These are phyloP conservation scores for Ascochyta rabiei DNA, from an alignment of 2,329 filamentous ascomycete genomes.

Conservation along the genomic window DNA sequence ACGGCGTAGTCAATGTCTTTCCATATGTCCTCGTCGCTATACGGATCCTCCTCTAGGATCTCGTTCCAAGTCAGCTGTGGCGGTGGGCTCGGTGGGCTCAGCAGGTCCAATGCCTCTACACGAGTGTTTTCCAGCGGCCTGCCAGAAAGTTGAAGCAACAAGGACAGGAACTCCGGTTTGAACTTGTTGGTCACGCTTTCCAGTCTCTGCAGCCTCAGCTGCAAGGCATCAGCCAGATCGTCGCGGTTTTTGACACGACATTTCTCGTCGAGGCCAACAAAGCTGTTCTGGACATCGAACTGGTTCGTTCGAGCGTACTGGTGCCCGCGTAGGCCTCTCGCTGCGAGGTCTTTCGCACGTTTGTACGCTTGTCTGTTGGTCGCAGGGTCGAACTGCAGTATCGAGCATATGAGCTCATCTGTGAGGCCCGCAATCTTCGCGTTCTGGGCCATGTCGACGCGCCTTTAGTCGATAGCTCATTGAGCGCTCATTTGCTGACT, in stretches of 20 bases:
- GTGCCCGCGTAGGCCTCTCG: slow-evolving; percentile 48
- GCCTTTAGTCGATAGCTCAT: neutral
- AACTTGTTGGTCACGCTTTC: slow-evolving; percentile 63
- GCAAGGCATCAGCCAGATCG: slow-evolving; percentile 73
- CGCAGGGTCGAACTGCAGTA: slow-evolving; percentile 58
- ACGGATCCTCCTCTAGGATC: slow-evolving; percentile 76
- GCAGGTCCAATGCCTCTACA: slow-evolving; percentile 65
- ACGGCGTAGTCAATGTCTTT: slow-evolving; percentile 68
- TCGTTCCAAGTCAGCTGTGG: slow-evolving; percentile 76
- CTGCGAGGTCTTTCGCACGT: slow-evolving; percentile 48
- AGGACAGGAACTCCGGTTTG: slow-evolving; percentile 78
- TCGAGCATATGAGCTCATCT: slow-evolving; percentile 71
- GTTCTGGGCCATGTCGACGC: slow-evolving; percentile 69
- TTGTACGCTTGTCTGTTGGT: slow-evolving; percentile 46
- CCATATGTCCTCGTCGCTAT: slow-evolving; percentile 74
- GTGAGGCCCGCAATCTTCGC: slow-evolving; percentile 68
- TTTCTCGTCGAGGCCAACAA: slow-evolving; percentile 74
- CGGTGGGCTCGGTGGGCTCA: slow-evolving; percentile 56
- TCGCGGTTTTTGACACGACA: slow-evolving; percentile 82
- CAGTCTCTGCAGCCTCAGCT: slow-evolving; percentile 65
- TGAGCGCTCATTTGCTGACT: neutral
- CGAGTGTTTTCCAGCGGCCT: slow-evolving; percentile 74
- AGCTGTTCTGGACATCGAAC: slow-evolving; percentile 52
- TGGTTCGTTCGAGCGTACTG: slow-evolving; percentile 56
- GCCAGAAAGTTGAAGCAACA: slow-evolving; percentile 82